Conservation (phyloP, 345 rosid genomes). For the Eutrema japonicum region DNA sequence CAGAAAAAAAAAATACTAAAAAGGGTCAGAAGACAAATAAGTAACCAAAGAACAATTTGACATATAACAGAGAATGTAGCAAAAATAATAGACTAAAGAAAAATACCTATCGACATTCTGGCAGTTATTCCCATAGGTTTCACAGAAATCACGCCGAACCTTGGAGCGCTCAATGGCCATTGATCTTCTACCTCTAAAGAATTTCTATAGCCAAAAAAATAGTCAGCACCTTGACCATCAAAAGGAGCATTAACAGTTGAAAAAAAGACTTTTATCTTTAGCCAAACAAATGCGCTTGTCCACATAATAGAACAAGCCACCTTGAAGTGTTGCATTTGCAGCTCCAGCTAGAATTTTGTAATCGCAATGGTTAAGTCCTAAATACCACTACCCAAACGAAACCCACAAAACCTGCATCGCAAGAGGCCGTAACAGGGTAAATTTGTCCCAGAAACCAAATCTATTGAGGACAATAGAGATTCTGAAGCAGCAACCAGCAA, state of each 20-base stretch:
- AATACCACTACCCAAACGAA: slow-evolving; percentile 27
- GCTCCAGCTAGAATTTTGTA: slow-evolving; percentile 27
- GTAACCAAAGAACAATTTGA: slow-evolving; percentile 12
- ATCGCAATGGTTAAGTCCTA: slow-evolving; percentile 9
- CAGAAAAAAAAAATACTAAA: slow-evolving; percentile 16
- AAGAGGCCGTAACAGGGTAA: slow-evolving; percentile 10
- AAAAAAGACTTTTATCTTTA: background rate
- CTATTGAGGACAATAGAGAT: slow-evolving; percentile 14
- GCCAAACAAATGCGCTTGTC: slow-evolving; percentile 14
- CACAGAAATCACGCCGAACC: slow-evolving; percentile 68
- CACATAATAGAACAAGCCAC: slow-evolving; percentile 8
- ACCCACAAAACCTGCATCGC: background rate
- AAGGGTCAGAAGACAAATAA: slow-evolving; percentile 8
- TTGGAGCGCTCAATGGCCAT: slow-evolving; percentile 64
- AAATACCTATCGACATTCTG: slow-evolving; percentile 79
- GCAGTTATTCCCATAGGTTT: slow-evolving; percentile 62
- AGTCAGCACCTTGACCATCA: slow-evolving; percentile 47
- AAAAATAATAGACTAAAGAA: slow-evolving; percentile 12
- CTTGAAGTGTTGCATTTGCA: slow-evolving; percentile 7
- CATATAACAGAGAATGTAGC: background rate
- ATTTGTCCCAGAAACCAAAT: background rate
- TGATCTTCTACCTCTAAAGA: slow-evolving; percentile 89
- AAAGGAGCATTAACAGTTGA: slow-evolving; percentile 7
- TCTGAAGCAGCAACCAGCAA: background rate
- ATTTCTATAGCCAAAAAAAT: slow-evolving; percentile 69